A percentile compares a stretch with the other conserved stretches of the same genome.
Evolutionary conservation across 1,284 basidiomycete species (phyloP).

Genomic region (Cryptococcus sp.): DNA sequence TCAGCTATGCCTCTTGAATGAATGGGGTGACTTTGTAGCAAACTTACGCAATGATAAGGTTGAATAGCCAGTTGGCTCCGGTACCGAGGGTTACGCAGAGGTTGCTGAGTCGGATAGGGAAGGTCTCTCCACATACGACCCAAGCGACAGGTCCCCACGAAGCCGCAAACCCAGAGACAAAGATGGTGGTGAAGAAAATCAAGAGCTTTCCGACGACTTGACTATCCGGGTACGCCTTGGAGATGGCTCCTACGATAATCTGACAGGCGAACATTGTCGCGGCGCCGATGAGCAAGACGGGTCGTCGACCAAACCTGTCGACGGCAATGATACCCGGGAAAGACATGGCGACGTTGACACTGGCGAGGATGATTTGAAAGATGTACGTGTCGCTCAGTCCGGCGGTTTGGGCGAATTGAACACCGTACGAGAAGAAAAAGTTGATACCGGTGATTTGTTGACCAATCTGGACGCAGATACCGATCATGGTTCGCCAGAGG

Average conservation of each 20-base stretch:
- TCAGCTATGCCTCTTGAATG: background rate
- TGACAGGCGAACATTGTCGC: constrained; percentile 48
- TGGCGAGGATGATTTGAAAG: constrained; percentile 49
- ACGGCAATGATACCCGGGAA: constrained; percentile 45
- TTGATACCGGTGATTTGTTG: constrained; percentile 48
- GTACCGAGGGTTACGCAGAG: constrained; percentile 47
- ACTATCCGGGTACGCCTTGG: constrained; percentile 31
- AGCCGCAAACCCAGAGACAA: constrained; percentile 50
- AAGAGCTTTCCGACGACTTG: constrained; percentile 46
- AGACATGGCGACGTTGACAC: constrained; percentile 45
- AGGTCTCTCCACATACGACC: constrained; percentile 47
- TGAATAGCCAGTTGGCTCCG: constrained; percentile 47
- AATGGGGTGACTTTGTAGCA: background rate
- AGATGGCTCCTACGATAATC: constrained; percentile 48
- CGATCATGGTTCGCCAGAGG: constrained; percentile 45
- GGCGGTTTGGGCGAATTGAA: constrained; percentile 43
- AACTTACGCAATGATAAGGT: constrained; percentile 38
- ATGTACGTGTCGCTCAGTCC: constrained; percentile 46
- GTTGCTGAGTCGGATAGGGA: constrained; percentile 45
- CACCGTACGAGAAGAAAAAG: constrained; percentile 44
- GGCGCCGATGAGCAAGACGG: constrained; percentile 49
- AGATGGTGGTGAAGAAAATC: constrained; percentile 51
- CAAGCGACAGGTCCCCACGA: constrained; percentile 49
- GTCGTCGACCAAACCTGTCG: constrained; percentile 49
- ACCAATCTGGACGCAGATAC: constrained; percentile 42